Conservation (phyloP, 2,329 filamentous ascomycete species). For the Waltergamsia citrina region DNA sequence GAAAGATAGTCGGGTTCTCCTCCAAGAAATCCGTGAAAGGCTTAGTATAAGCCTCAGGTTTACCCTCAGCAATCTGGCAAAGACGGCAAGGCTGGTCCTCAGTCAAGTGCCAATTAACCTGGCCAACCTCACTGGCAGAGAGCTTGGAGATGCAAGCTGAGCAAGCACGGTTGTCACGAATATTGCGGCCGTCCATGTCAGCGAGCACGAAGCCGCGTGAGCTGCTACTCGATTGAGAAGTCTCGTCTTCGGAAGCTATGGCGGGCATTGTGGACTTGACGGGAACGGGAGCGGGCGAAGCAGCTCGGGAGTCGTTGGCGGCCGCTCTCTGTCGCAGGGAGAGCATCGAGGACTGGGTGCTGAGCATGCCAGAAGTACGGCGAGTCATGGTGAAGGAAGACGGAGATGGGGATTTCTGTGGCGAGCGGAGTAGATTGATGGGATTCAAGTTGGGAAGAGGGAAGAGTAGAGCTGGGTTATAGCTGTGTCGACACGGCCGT, state of each 20-base stretch:
- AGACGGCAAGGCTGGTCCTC: slow-evolving; percentile 7
- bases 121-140: slow-evolving; percentile 13
- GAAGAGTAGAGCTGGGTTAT: background rate
- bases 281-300: background rate
- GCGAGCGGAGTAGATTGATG: background rate
- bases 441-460: background rate
- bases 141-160: slow-evolving; percentile 26
- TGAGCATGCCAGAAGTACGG: slow-evolving; percentile 5
- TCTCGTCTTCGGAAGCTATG: slow-evolving; percentile 10
- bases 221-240: background rate
- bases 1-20: slow-evolving; percentile 87
- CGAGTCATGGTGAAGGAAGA: slow-evolving; percentile 4
- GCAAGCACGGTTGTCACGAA: slow-evolving; percentile 24
- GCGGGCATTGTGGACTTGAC: background rate
- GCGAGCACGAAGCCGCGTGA: slow-evolving; percentile 33
- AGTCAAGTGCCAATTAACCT: slow-evolving; percentile 20
- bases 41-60: slow-evolving; percentile 62
- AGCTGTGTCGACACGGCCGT: background rate
- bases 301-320: background rate
- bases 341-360: slow-evolving; percentile 4
- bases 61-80: slow-evolving; percentile 21
- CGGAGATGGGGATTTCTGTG: background rate
- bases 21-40: slow-evolving; percentile 84
- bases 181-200: slow-evolving; percentile 26
- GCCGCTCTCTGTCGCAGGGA: slow-evolving; percentile 5